These are phyloP conservation scores for Bodo saltans DNA, from an alignment of 78 protist genomes.

Conservation along the genomic window DNA sequence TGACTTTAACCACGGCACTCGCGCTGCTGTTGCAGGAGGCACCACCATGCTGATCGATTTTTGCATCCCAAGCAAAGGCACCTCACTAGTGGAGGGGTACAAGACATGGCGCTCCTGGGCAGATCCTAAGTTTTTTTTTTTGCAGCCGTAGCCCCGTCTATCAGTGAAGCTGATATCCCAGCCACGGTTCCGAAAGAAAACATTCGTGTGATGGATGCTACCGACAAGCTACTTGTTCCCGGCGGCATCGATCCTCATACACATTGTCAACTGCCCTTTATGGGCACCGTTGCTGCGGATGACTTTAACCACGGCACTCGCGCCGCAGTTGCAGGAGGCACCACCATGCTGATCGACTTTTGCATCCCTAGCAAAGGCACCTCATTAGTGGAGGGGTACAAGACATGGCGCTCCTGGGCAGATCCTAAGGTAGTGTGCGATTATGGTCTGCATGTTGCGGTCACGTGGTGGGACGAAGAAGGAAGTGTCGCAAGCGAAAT, in stretches of 20 bases:
- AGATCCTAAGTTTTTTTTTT: slow-evolving; percentile 50
- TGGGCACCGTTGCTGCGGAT: slow-evolving; percentile 81
- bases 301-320: slow-evolving; percentile 77
- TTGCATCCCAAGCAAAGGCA: slow-evolving; percentile 59
- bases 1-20: slow-evolving; percentile 76
- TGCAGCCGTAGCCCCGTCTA: too few species aligned
- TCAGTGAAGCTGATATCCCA: too few species aligned
- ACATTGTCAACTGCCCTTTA: slow-evolving; percentile 79
- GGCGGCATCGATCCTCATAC: slow-evolving; percentile 89
- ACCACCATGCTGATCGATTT: slow-evolving; percentile 80
- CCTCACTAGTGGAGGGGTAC: slow-evolving; percentile 60
- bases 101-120: slow-evolving; percentile 71
- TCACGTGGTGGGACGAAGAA: slow-evolving; percentile 73
- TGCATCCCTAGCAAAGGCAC: slow-evolving; percentile 59
- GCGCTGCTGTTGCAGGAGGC: slow-evolving; percentile 81
- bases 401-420: slow-evolving; percentile 70
- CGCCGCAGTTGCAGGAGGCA: slow-evolving; percentile 82
- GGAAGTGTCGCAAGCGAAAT: slow-evolving; percentile 59
- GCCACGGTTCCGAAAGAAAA: too few species aligned
- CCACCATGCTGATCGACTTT: slow-evolving; percentile 78
- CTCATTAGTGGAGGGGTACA: slow-evolving; percentile 59
- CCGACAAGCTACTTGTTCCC: slow-evolving; percentile 53
- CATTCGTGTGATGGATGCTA: slow-evolving; percentile 38
- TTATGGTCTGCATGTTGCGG: slow-evolving; percentile 68
- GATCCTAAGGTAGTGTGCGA: slow-evolving; percentile 66